phyloP scores from a whole-genome alignment of 495 filamentous ascomycete genomes.

The Pseudomonodictys pantanalensis region DNA sequence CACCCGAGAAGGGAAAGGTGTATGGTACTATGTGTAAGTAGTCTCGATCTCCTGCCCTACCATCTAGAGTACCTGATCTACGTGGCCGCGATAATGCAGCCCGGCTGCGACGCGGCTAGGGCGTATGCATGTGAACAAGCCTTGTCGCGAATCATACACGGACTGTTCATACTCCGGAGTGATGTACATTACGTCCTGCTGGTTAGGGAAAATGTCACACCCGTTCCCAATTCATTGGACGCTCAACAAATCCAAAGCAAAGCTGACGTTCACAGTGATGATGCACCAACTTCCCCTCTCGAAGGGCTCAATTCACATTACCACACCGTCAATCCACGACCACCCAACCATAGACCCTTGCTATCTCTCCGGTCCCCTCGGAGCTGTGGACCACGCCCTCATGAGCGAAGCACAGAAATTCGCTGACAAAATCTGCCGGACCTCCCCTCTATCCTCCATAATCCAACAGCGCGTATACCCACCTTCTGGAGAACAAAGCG shows the following conservation, averaged over 20 bases:
- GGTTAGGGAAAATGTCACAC: too few species aligned
- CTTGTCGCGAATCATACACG: too few species aligned
- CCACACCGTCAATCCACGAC: constrained; percentile 11
- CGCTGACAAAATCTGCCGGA: constrained; percentile 45
- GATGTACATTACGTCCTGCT: too few species aligned
- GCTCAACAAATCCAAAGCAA: too few species aligned
- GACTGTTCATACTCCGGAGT: too few species aligned
- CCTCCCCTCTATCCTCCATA: constrained; percentile 45
- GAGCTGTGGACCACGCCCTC: constrained; percentile 47
- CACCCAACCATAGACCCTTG: constrained; percentile 48
- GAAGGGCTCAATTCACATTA: constrained; percentile 19
- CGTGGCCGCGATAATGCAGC: too few species aligned
- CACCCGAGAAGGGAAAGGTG: constrained; percentile 45
- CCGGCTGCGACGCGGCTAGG: too few species aligned
- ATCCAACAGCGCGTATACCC: constrained; percentile 45
- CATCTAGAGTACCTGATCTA: too few species aligned
- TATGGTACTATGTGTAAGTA: constrained; percentile 53
- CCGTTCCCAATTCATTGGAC: too few species aligned
- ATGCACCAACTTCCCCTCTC: constrained; percentile 47
- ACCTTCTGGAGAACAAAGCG: constrained; percentile 5
- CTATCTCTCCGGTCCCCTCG: constrained; percentile 44
- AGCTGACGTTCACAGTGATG: too few species aligned
- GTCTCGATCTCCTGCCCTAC: too few species aligned
- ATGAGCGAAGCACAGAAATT: constrained; percentile 45
- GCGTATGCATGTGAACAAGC: too few species aligned